A percentile compares a stretch with the other conserved stretches of the same genome.
These are phyloP conservation scores for Boehmeria nivea DNA, from an alignment of 306 rosid species.

Conservation along the genomic window DNA sequence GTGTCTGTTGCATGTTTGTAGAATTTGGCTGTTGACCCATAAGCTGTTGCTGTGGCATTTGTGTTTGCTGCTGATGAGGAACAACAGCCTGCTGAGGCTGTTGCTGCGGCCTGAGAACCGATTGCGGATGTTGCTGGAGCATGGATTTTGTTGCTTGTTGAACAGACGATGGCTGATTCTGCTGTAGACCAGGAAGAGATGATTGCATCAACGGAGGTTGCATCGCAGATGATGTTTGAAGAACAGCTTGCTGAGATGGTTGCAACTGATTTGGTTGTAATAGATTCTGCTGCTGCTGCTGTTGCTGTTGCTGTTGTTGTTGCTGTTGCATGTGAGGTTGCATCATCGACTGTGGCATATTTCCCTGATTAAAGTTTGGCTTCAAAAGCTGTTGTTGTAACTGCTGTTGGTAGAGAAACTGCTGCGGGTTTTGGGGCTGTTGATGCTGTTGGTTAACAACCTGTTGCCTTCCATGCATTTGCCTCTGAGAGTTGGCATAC, in stretches of 20 bases:
- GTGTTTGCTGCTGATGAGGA: conserved; percentile 66
- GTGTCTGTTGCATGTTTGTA: conserved; percentile 60
- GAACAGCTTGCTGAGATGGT: conserved; percentile 71
- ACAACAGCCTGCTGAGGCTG: conserved; percentile 64
- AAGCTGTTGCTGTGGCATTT: conserved; percentile 57
- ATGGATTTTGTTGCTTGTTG: conserved; percentile 67
- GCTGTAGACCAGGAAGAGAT: conserved; percentile 55
- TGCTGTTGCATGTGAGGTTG: conserved; percentile 54
- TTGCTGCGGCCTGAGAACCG: conserved; percentile 73
- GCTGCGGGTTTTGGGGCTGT: conserved; percentile 42
- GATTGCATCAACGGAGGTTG: conserved; percentile 59
- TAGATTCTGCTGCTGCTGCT: conserved; percentile 65
- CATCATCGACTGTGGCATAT: conserved; percentile 36
- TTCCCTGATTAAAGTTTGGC: conserved; percentile 50
- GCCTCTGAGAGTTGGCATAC: conserved; percentile 67
- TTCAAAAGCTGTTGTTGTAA: conserved; percentile 42
- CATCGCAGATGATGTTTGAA: conserved; percentile 62
- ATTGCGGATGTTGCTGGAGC: conserved; percentile 75
- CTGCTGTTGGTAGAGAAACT: conserved; percentile 57
- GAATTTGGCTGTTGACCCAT: conserved; percentile 59
- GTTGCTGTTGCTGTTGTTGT: conserved; percentile 41
- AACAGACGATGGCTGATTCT: conserved; percentile 59
- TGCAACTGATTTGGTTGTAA: conserved; percentile 68
- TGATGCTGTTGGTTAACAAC: conserved; percentile 64
- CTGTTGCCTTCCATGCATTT: conserved; percentile 74